phyloP scores from a whole-genome alignment of 2,329 filamentous ascomycete genomes.

The Lachnum nothofagi region DNA sequence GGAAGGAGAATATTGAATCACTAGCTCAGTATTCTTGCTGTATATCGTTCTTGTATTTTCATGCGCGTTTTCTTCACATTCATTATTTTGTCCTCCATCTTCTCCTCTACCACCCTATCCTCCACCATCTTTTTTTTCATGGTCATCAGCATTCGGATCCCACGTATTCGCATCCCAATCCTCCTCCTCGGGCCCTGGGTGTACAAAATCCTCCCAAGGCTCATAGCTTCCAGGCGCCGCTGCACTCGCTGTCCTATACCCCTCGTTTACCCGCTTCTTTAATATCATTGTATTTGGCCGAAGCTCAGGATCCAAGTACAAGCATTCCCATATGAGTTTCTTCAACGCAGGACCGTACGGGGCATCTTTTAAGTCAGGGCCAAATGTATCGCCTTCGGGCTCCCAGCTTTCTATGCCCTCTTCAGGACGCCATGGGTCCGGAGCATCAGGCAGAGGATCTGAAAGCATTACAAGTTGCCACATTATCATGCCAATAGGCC shows the following conservation, averaged over 20 bases:
- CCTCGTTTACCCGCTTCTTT: background rate
- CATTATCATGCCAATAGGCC: background rate
- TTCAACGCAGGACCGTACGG: background rate
- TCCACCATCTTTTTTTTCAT: background rate
- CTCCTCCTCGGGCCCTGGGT: background rate
- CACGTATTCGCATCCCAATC: background rate
- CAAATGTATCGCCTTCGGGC: background rate
- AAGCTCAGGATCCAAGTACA: background rate
- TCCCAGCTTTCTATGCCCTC: background rate
- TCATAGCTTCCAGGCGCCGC: background rate
- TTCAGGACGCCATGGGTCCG: background rate
- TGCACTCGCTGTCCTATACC: background rate
- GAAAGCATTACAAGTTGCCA: background rate
- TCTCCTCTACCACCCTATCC: too few relatives aligned
- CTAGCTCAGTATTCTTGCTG: too few relatives aligned
- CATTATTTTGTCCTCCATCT: too few relatives aligned
- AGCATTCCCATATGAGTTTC: background rate
- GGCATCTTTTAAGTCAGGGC: background rate
- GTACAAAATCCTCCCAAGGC: background rate
- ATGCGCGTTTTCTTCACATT: too few relatives aligned
- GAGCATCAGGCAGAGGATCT: background rate
- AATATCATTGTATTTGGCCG: background rate
- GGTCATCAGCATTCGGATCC: background rate
- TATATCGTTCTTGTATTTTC: too few relatives aligned
- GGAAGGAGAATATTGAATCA: too few relatives aligned